Evolutionary conservation across 2,329 filamentous ascomycete species (phyloP).

Genomic region (Hymenoscyphus fraxineus): DNA sequence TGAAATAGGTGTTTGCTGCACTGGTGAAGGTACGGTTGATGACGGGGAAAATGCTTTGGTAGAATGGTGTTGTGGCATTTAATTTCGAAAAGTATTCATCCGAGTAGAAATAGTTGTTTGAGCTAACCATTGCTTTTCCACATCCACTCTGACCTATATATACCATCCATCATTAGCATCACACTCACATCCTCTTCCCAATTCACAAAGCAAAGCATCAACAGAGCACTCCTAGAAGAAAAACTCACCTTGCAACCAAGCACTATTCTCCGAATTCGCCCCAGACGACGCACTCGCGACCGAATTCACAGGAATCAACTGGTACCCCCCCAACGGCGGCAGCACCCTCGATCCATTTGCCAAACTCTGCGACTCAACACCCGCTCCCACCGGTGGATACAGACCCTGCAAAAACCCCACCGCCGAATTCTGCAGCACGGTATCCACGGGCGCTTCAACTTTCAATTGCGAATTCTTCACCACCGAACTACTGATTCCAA

Average conservation of each 20-base stretch:
- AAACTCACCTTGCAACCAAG: constrained; percentile 50
- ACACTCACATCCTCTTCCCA: neutral
- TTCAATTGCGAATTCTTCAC: constrained; percentile 68
- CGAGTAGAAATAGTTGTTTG: constrained; percentile 51
- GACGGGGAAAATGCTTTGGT: constrained; percentile 50
- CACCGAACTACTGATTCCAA: constrained; percentile 60
- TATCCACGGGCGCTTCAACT: constrained; percentile 68
- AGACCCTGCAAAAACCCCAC: constrained; percentile 78
- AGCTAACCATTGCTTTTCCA: constrained; percentile 50
- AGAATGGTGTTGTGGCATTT: constrained; percentile 56
- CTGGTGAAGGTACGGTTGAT: constrained; percentile 49
- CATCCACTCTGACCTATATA: constrained; percentile 47
- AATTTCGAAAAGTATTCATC: constrained; percentile 44
- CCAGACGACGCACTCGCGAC: constrained; percentile 51
- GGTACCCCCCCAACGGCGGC: constrained; percentile 73
- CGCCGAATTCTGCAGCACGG: constrained; percentile 76
- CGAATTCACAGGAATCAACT: constrained; percentile 72
- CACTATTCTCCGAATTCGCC: constrained; percentile 51
- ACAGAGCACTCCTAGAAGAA: too few relatives aligned
- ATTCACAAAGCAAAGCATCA: neutral
- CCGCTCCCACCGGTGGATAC: constrained; percentile 69
- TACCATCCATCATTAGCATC: neutral
- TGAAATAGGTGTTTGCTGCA: constrained; percentile 51
- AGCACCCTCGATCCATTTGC: constrained; percentile 65
- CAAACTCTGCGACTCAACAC: constrained; percentile 55